A percentile compares a stretch with the other conserved stretches of the same genome.
phyloP scores from a whole-genome alignment of 768 basidiomycete species.

The Flagelloscypha sp. region DNA sequence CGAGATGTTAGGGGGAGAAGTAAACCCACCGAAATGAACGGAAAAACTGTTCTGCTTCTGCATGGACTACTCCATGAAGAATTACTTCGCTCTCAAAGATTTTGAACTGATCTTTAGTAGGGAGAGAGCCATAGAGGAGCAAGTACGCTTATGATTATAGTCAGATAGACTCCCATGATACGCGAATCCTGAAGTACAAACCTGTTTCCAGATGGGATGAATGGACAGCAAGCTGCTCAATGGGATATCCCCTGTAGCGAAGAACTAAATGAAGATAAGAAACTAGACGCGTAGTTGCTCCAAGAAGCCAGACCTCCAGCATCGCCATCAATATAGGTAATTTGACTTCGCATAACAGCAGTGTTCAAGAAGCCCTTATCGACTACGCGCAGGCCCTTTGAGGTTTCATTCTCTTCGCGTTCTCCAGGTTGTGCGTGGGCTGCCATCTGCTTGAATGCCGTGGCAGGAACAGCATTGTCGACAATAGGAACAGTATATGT shows the following conservation, averaged over 20 bases:
- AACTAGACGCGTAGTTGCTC: conserved; percentile 1
- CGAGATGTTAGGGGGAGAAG: conserved; percentile 1
- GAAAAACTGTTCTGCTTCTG: conserved; percentile 63
- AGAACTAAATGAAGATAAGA: conserved; percentile 31
- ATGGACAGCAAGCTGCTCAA: conserved; percentile 78
- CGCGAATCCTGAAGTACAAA: conserved; percentile 10
- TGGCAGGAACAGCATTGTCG: conserved; percentile 73
- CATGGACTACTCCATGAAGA: conserved; percentile 63
- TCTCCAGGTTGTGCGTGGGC: conserved; percentile 51
- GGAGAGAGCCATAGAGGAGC: conserved; percentile 81
- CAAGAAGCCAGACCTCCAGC: conserved; percentile 48
- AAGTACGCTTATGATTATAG: conserved; percentile 49
- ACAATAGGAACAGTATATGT: conserved; percentile 65
- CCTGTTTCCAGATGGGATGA: conserved; percentile 74
- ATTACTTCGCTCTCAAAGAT: conserved; percentile 70
- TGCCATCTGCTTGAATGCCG: conserved; percentile 71
- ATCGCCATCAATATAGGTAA: conserved; percentile 90
- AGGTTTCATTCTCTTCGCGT: conserved; percentile 74
- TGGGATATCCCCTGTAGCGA: conserved; percentile 88
- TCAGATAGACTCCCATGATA: background rate
- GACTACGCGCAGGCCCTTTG: conserved; percentile 69
- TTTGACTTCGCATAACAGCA: conserved; percentile 68
- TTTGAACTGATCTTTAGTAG: conserved; percentile 48
- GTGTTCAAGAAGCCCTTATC: conserved; percentile 83
- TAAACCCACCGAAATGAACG: conserved; percentile 49